Base-by-base conservation (phyloP, 2,329 filamentous ascomycete species). In the Alternaria solani region DNA sequence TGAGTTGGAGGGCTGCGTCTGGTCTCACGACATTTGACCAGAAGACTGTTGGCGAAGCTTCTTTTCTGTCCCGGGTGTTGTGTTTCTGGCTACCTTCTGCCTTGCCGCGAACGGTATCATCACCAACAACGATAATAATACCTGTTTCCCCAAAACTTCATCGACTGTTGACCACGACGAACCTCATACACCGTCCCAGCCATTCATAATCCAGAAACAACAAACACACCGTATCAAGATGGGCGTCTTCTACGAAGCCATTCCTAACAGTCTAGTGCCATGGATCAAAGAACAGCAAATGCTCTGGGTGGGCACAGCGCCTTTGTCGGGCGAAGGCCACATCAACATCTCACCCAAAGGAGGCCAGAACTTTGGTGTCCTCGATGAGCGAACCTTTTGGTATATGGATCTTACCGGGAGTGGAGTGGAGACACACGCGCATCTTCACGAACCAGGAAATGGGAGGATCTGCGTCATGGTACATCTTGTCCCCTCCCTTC, bases 291-390 rank as follows among this genome's bases (percentile, higher is more conserved):
- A 76, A n/a, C 81, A 83, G 51, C 77, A 81, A 43, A 75, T 81
- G 71, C 74, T 83, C 46, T 81, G 75, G 70, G 80, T 82, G 9
- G 79, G 75, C 43, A 79, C 79, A 0, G 79, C 81, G 0, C 81
- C 81, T 1, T 75, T 83, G 6, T 75, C 78, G 4, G 65, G 62
- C 23, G 36, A 64, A 4, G 81, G 80, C 23, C 80, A 83, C 66
- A 79, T 83, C 64, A 83, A 83, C 62, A 75, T 82, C 62, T 81
- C 79, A 0, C 81, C 81, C 2, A 83, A 83, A 66, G 81, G 81
- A 55, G 80, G 80, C 6, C 53, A 60, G 7, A 51, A 75, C 30
- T 79, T 81, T 57, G 80, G 81, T 28, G 73, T 83, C 25, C 12
- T 64, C 4, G 26, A 64, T 20, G 59, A 60, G 14, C 53, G 51